Percentiles rank a stretch among this genome's conserved stretches.
These are phyloP conservation scores for Delitschia confertaspora DNA, from an alignment of 495 filamentous ascomycete species.

Conservation along the genomic window DNA sequence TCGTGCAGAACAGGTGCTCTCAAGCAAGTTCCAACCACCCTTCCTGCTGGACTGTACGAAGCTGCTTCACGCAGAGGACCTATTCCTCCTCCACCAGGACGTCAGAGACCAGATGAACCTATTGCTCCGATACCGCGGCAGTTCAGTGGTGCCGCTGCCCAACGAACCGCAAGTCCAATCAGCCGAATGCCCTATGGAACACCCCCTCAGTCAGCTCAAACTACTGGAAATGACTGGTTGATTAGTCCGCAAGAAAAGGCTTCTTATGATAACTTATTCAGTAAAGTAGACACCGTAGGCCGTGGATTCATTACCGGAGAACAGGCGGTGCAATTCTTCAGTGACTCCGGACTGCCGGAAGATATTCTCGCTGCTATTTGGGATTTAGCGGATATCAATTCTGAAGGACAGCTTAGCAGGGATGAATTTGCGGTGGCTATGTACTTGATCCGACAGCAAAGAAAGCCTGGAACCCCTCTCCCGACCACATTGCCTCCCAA, in stretches of 20 bases:
- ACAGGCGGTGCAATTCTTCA: conserved; percentile 91
- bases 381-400: conserved; percentile 93
- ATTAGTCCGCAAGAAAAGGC: conserved; percentile 74
- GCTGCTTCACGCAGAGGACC: conserved; percentile 68
- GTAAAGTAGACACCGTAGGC: conserved; percentile 67
- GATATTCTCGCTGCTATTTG: conserved; percentile 92
- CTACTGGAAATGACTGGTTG: conserved; percentile 69
- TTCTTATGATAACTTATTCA: conserved; percentile 76
- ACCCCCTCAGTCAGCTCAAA: conserved; percentile 48
- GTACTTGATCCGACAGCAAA: conserved; percentile 87
- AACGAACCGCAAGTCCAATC: conserved; percentile 64
- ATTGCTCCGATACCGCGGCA: conserved; percentile 55
- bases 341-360: conserved; percentile 80
- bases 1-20: conserved; percentile 79
- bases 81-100: conserved; percentile 34
- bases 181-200: conserved; percentile 48
- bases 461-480: conserved; percentile 54
- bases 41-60: conserved; percentile 84
- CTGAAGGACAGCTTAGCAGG: conserved; percentile 69
- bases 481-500: conserved; percentile 68
- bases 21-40: conserved; percentile 65
- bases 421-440: conserved; percentile 98
- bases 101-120: conserved; percentile 14
- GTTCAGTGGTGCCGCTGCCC: conserved; percentile 54
- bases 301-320: conserved; percentile 82